Base-by-base conservation (phyloP, 257 asterid species). In the Ajuga chamaepitys region DNA sequence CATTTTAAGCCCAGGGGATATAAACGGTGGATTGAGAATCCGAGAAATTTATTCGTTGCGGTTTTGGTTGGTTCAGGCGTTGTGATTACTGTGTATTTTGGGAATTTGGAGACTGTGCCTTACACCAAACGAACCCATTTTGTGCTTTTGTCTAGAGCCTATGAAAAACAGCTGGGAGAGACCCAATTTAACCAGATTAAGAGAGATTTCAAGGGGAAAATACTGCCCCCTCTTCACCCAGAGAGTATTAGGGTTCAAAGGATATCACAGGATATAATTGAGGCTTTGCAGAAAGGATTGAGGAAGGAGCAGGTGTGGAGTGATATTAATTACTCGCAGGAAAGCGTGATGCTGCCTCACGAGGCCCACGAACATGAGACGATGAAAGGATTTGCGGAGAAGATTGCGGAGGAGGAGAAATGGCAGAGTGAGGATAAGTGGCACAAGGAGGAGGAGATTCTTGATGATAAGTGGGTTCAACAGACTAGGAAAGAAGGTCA, bases 191-290 rank as follows among this genome's bases (percentile, higher is more conserved):
- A 76, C 67, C 66, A 83, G 61, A 0, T 90, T n/a, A 86, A 79
- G 66, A 47, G 9, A 4, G 37, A 74, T 60, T 94, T 58, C 75
- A 86, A 75, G 32, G 97, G 96, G 66, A 90, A 78, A 55, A 82
- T 94, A 6, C 71, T 94, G 59, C 97, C 97, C 12, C 82, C 97
- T 1, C 85, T 94, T 34, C 99, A 94, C 68, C 99, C 99, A 0
- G 95, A 86, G 38, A 88, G 95, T 64, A 85, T 90, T 42, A 77
- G 97, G 78, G 82, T 94, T 46, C 88, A 85, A 42, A 47, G 76
- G 45, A 85, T 94, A 46, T 79, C 99, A 10, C 83, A 75, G 56
- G 92, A 88, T 1, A 77, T 90, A 71, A 88, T 94, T 21, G 86
- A 74, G 65, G 95, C 95, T 22, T 68, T 94, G 68, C 85, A 88